These are phyloP conservation scores for Cystobasidium pallidum DNA, from an alignment of 1,284 basidiomycete species.

Conservation along the genomic window DNA sequence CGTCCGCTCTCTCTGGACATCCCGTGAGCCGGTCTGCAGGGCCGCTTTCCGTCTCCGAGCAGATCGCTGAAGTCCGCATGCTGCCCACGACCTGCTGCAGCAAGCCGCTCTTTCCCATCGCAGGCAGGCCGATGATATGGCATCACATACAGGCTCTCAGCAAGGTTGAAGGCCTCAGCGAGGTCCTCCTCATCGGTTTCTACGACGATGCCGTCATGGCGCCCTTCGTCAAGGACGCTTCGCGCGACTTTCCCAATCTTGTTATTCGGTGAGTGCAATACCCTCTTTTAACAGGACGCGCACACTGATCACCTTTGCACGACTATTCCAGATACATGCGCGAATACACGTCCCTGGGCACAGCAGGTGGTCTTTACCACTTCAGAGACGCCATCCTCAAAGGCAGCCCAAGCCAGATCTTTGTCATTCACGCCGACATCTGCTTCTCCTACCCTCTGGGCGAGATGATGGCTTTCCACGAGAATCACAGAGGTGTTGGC, in stretches of 20 bases:
- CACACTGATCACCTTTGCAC: conserved; percentile 9
- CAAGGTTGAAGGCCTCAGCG: conserved; percentile 59
- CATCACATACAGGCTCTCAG: conserved; percentile 61
- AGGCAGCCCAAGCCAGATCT: conserved; percentile 59
- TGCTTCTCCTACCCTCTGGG: conserved; percentile 59
- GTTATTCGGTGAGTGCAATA: conserved; percentile 55
- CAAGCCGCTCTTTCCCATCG: conserved; percentile 60
- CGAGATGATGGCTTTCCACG: conserved; percentile 60
- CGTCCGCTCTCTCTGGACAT: conserved; percentile 60
- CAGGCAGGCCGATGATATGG: conserved; percentile 61
- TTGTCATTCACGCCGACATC: conserved; percentile 63
- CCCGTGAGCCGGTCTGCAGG: conserved; percentile 47
- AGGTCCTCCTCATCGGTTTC: conserved; percentile 62
- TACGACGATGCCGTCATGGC: conserved; percentile 61
- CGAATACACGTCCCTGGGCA: conserved; percentile 61
- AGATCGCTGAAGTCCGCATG: neutral
- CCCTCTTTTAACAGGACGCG: neutral
- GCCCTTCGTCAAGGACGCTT: conserved; percentile 60
- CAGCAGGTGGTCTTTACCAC: conserved; percentile 56
- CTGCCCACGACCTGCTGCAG: neutral
- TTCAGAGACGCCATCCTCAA: conserved; percentile 61
- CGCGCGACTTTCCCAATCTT: conserved; percentile 61
- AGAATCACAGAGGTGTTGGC: conserved; percentile 60
- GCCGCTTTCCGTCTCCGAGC: neutral
- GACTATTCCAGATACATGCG: conserved; percentile 58